phyloP scores from a whole-genome alignment of 2,329 filamentous ascomycete genomes.

The Xylaria polymorpha region DNA sequence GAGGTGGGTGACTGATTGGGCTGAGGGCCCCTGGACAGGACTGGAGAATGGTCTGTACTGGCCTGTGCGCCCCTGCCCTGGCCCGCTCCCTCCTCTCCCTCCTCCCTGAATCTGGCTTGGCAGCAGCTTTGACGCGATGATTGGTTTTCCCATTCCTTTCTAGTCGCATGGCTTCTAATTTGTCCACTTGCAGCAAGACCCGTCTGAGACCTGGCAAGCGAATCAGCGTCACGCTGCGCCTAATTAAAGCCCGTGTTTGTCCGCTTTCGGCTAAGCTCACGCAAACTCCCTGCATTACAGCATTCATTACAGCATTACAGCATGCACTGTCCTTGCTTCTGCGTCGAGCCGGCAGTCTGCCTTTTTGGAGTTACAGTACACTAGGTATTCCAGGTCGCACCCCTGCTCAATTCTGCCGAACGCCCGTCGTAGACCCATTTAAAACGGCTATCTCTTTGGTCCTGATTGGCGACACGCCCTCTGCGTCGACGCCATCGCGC shows the following conservation, averaged over 20 bases:
- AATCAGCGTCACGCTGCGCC: background rate
- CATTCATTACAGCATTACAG: background rate
- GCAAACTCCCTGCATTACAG: slow-evolving; percentile 1
- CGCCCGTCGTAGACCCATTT: slow-evolving; percentile 19
- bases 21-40: background rate
- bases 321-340: background rate
- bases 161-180: slow-evolving; percentile 7
- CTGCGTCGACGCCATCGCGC: slow-evolving; percentile 48
- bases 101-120: slow-evolving; percentile 35
- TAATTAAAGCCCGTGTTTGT: slow-evolving; percentile 28
- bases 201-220: slow-evolving; percentile 8
- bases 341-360: slow-evolving; percentile 1
- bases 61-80: slow-evolving; percentile 16
- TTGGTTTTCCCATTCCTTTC: slow-evolving; percentile 39
- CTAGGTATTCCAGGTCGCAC: background rate
- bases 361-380: background rate
- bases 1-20: slow-evolving; percentile 28
- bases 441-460: slow-evolving; percentile 10
- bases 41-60: background rate
- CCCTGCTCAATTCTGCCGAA: slow-evolving; percentile 21
- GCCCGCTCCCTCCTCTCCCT: slow-evolving; percentile 22
- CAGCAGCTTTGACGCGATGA: slow-evolving; percentile 46
- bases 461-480: slow-evolving; percentile 37
- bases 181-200: slow-evolving; percentile 38
- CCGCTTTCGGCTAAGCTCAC: slow-evolving; percentile 8